phyloP scores from a whole-genome alignment of 306 rosid genomes.

The Castanea mollissima region DNA sequence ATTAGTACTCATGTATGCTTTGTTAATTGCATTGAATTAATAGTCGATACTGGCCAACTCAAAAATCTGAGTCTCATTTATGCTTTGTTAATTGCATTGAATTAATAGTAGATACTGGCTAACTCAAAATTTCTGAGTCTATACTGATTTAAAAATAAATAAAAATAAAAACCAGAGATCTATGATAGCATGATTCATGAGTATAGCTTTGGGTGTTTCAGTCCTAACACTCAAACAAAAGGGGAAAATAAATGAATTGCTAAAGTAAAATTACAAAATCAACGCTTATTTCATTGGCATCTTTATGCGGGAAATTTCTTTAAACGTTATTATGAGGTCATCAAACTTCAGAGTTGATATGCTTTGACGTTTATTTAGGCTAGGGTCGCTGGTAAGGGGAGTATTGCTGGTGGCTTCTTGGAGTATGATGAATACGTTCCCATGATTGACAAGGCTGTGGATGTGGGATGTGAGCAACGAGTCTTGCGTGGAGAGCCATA shows the following conservation, averaged over 20 bases:
- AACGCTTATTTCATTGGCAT: not conserved
- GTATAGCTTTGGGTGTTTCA: not conserved
- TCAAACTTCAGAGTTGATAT: not conserved
- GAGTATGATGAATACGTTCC: slow-evolving; percentile 78
- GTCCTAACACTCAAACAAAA: not conserved
- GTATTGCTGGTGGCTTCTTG: slow-evolving; percentile 28
- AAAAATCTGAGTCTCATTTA: not conserved
- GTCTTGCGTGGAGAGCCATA: slow-evolving; percentile 26
- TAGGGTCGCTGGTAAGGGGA: slow-evolving; percentile 46
- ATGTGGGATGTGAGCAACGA: slow-evolving; percentile 51
- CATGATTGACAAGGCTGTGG: slow-evolving; percentile 87
- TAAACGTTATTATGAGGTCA: not conserved
- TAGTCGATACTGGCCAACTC: not conserved
- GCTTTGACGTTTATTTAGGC: slow-evolving; percentile 55
- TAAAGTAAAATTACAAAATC: not conserved
- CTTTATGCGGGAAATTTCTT: not conserved
- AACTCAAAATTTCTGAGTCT: not conserved
- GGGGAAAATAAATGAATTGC: not conserved
- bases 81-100: not conserved
- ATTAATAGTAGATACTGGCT: not conserved
- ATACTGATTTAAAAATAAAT: too few species aligned
- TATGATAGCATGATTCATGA: not conserved
- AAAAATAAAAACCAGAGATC: not conserved
- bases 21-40: not conserved
- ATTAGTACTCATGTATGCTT: not conserved